Percentiles rank a stretch among this genome's conserved stretches.
These are phyloP conservation scores for Daedaleopsis sinensis DNA, from an alignment of 768 basidiomycete species.

Conservation along the genomic window DNA sequence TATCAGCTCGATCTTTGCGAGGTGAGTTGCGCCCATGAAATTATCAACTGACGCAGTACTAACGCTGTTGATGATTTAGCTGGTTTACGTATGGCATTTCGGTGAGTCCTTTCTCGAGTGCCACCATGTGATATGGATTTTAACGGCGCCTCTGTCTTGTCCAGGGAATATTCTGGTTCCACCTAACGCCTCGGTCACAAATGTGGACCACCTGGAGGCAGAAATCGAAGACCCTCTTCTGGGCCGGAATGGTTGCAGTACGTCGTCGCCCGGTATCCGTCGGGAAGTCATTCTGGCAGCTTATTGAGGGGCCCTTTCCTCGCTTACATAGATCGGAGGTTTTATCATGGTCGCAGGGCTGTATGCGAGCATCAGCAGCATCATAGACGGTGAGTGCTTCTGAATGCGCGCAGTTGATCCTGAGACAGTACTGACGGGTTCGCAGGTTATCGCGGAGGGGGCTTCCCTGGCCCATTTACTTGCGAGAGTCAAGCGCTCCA, in stretches of 20 bases:
- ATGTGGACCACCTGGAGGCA: constrained; percentile 28
- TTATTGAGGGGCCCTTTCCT: no score
- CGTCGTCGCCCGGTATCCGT: neutral
- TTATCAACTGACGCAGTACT: neutral
- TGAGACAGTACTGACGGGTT: neutral
- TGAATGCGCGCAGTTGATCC: neutral
- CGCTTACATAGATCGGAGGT: constrained; percentile 24
- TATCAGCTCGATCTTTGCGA: constrained; percentile 32
- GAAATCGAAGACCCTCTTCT: constrained; percentile 29
- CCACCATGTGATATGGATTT: neutral
- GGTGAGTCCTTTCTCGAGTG: constrained; percentile 12
- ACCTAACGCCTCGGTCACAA: constrained; percentile 25
- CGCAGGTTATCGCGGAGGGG: constrained; percentile 30
- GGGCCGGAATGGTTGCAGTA: constrained; percentile 26
- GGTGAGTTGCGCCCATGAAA: constrained; percentile 7
- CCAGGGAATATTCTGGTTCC: constrained; percentile 34
- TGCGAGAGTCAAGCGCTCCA: constrained; percentile 23
- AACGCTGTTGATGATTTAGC: constrained; percentile 1
- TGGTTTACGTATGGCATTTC: constrained; percentile 37
- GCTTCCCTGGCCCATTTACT: constrained; percentile 31
- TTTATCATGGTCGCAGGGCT: constrained; percentile 36
- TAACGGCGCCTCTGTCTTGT: no score
- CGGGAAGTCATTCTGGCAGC: no score
- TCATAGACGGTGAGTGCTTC: constrained; percentile 28
- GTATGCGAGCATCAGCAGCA: constrained; percentile 31